Evolutionary conservation across 768 basidiomycete species (phyloP).

Genomic region (Coprinopsis marcescibilis): DNA sequence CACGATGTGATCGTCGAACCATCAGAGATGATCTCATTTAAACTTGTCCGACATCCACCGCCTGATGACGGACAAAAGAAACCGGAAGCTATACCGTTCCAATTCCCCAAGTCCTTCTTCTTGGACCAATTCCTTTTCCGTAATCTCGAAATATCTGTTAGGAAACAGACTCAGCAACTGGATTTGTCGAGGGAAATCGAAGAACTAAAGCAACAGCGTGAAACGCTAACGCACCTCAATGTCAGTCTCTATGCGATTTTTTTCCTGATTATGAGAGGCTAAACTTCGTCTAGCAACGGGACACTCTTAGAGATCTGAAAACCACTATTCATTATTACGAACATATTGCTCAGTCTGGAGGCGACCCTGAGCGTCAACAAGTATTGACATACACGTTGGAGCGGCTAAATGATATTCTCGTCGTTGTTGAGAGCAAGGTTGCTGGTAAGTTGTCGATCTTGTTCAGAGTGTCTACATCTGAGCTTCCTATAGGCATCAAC

Average conservation of each 20-base stretch:
- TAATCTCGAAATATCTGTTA: slow-evolving; percentile 42
- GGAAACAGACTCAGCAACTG: slow-evolving; percentile 30
- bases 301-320: slow-evolving; percentile 56
- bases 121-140: slow-evolving; percentile 66
- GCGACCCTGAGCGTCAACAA: slow-evolving; percentile 39
- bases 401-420: slow-evolving; percentile 50
- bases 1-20: slow-evolving; percentile 59
- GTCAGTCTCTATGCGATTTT: slow-evolving; percentile 31
- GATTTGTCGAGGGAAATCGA: slow-evolving; percentile 44
- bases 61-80: slow-evolving; percentile 17
- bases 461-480: not conserved
- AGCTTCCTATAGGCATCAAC: slow-evolving; percentile 43
- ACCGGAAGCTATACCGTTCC: slow-evolving; percentile 39
- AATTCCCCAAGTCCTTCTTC: slow-evolving; percentile 60
- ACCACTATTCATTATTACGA: slow-evolving; percentile 69
- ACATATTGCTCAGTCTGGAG: slow-evolving; percentile 47
- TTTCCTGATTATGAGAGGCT: not conserved
- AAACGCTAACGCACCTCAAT: slow-evolving; percentile 45
- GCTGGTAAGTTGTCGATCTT: slow-evolving; percentile 38
- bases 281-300: slow-evolving; percentile 41
- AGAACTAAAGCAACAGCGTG: slow-evolving; percentile 38
- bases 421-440: slow-evolving; percentile 46
- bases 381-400: slow-evolving; percentile 36
- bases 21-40: slow-evolving; percentile 60
- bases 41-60: slow-evolving; percentile 24